Evolutionary conservation across 257 asterid genomes (phyloP).

Genomic region (Solanum tarijense): DNA sequence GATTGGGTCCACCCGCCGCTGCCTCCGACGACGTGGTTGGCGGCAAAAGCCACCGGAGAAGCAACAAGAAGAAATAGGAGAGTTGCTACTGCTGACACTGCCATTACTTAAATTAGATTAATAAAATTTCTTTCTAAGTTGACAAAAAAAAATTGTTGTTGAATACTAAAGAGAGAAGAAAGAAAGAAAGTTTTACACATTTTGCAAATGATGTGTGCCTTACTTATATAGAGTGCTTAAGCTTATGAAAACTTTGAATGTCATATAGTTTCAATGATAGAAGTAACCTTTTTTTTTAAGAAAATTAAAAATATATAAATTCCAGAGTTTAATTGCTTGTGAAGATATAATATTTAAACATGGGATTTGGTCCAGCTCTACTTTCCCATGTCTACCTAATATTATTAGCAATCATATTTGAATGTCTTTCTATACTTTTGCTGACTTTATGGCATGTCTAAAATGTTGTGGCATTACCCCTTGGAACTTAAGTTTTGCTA

Average conservation of each 20-base stretch:
- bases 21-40: slow-evolving; percentile 43
- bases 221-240: not conserved
- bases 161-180: not conserved
- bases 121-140: not conserved
- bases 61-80: slow-evolving; percentile 26
- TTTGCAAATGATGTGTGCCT: not conserved
- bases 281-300: not conserved
- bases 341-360: not conserved
- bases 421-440: not conserved
- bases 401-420: slow-evolving; percentile 1
- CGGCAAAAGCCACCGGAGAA: slow-evolving; percentile 38
- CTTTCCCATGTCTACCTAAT: slow-evolving; percentile 12
- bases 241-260: not conserved
- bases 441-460: not conserved
- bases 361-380: not conserved
- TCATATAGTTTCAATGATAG: not conserved
- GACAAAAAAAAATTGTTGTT: not conserved
- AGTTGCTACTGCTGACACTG: slow-evolving; percentile 4
- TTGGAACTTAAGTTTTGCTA: not conserved
- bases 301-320: not conserved
- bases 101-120: slow-evolving; percentile 9
- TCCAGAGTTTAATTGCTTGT: not conserved
- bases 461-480: not conserved
- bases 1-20: slow-evolving; percentile 26
- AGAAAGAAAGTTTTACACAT: not conserved